phyloP scores from a whole-genome alignment of 352 stramenopile species.

The Globisporangium emineosum region DNA sequence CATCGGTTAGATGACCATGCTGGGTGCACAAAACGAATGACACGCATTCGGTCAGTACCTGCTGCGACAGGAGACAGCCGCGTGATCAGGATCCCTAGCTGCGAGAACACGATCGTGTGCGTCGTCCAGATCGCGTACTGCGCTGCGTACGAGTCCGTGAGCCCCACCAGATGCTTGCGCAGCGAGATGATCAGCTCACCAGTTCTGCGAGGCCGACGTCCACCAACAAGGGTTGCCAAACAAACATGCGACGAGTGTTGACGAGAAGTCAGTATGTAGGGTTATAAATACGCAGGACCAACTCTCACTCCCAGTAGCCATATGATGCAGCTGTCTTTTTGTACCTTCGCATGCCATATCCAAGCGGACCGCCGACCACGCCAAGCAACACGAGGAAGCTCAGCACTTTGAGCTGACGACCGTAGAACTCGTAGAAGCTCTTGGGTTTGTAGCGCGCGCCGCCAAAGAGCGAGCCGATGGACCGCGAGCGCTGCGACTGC shows the following conservation, averaged over 20 bases:
- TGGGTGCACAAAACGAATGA: background rate
- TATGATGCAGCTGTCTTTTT: background rate
- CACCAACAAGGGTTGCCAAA: too few species aligned
- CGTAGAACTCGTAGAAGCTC: slow-evolving; percentile 47
- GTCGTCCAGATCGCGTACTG: slow-evolving; percentile 59
- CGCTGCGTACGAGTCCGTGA: slow-evolving; percentile 24
- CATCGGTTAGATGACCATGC: background rate
- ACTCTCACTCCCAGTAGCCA: background rate
- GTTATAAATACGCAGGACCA: background rate
- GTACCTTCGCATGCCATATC: slow-evolving; percentile 58
- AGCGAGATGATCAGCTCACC: slow-evolving; percentile 42
- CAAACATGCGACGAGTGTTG: background rate
- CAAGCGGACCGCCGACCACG: slow-evolving; percentile 74
- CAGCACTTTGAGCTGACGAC: slow-evolving; percentile 63
- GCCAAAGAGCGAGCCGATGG: slow-evolving; percentile 62
- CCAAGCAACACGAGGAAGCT: slow-evolving; percentile 78
- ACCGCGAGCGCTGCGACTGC: slow-evolving; percentile 42
- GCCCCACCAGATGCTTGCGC: slow-evolving; percentile 37
- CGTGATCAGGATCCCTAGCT: slow-evolving; percentile 66
- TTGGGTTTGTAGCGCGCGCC: slow-evolving; percentile 37
- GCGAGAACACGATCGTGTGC: slow-evolving; percentile 72
- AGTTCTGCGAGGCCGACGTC: background rate
- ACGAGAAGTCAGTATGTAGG: slow-evolving; percentile 8
- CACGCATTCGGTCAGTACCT: slow-evolving; percentile 14
- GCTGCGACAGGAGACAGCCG: slow-evolving; percentile 66